These are phyloP conservation scores for Chrysophaeum taylorii DNA, from an alignment of 352 stramenopile genomes.

Conservation along the genomic window DNA sequence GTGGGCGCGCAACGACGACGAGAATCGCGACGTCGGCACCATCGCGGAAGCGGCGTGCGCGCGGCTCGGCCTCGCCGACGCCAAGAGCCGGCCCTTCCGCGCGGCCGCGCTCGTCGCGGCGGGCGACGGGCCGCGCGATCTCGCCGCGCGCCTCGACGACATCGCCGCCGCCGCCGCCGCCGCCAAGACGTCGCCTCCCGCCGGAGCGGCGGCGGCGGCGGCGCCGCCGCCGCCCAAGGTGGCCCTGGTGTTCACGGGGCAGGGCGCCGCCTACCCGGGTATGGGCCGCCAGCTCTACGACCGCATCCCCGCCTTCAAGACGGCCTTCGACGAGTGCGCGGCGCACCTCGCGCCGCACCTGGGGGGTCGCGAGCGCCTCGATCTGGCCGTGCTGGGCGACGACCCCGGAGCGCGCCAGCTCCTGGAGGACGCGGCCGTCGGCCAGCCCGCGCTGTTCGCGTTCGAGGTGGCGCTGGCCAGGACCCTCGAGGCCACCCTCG, in stretches of 20 bases:
- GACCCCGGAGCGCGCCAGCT: not conserved
- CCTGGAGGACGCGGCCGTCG: not conserved
- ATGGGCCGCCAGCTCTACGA: not conserved
- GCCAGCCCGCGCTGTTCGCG: not conserved
- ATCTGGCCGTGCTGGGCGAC: not conserved
- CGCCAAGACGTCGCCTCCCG: no score
- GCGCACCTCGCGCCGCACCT: not conserved
- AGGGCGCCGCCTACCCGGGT: not conserved
- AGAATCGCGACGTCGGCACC: not conserved
- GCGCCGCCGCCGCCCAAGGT: not conserved
- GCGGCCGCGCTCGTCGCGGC: not conserved
- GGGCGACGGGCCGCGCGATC: not conserved
- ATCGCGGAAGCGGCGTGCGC: no score
- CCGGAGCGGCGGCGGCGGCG: not conserved
- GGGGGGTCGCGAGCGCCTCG: not conserved
- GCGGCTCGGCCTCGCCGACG: not conserved
- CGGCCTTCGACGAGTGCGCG: not conserved
- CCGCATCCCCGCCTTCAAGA: not conserved
- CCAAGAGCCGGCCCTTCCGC: not conserved
- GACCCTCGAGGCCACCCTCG: not conserved
- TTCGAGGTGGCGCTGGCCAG: not conserved
- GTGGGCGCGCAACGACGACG: not conserved
- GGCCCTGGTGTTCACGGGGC: conserved; percentile 4
- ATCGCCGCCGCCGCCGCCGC: not conserved
- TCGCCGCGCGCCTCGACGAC: not conserved